Evolutionary conservation across 805 yeast species (phyloP).

Genomic region (Yarrowia alimentaria): DNA sequence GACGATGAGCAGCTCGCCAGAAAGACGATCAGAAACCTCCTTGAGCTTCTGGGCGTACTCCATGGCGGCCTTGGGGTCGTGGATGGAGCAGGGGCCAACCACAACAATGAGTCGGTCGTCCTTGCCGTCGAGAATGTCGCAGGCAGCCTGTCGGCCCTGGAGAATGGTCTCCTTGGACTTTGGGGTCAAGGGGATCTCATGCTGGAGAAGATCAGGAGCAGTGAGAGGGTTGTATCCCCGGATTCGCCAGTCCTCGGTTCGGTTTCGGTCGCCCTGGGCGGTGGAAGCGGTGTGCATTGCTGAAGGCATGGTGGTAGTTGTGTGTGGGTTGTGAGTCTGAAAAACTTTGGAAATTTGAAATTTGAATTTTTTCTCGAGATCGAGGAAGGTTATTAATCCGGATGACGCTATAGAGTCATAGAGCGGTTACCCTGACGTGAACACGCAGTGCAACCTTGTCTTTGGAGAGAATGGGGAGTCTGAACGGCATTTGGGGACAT

Average conservation of each 20-base stretch:
- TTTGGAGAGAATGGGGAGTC: too few relatives aligned
- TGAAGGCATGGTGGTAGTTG: slow-evolving; percentile 6
- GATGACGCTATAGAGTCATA: too few relatives aligned
- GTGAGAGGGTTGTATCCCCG: slow-evolving; percentile 91
- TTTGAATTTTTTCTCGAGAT: too few relatives aligned
- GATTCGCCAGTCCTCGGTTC: slow-evolving; percentile 38
- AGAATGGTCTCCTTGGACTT: slow-evolving; percentile 61
- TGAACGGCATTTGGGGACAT: too few relatives aligned
- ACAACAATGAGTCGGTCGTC: slow-evolving; percentile 88
- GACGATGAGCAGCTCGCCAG: slow-evolving; percentile 75
- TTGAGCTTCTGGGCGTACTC: slow-evolving; percentile 76
- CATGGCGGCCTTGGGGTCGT: slow-evolving; percentile 87
- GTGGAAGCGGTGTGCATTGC: slow-evolving; percentile 22
- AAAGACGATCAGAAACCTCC: slow-evolving; percentile 56
- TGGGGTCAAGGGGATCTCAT: slow-evolving; percentile 70
- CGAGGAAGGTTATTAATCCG: too few relatives aligned
- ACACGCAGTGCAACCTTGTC: too few relatives aligned
- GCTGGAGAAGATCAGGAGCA: slow-evolving; percentile 91
- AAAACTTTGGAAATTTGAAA: background rate
- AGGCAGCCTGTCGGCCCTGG: slow-evolving; percentile 72
- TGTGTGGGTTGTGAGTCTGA: background rate
- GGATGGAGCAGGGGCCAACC: slow-evolving; percentile 96
- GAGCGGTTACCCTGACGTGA: too few relatives aligned
- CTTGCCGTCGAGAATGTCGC: slow-evolving; percentile 68
- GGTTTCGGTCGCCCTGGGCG: slow-evolving; percentile 27